Base-by-base conservation (phyloP, 805 yeast genomes). In the Candida lessepsii region DNA sequence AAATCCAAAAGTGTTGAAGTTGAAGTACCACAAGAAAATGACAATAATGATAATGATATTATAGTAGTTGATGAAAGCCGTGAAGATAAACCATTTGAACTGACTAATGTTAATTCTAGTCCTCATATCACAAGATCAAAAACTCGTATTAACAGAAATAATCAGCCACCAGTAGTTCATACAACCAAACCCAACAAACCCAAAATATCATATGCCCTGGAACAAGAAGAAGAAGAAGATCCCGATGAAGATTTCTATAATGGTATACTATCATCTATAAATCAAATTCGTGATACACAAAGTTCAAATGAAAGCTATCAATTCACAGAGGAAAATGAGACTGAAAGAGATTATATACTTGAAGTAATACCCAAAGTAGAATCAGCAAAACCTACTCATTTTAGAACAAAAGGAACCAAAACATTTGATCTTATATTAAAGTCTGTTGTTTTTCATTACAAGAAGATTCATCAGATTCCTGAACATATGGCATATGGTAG, bases 341-440 rank as follows among this genome's bases (percentile, higher is more conserved):
- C 42, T 24, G 44, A 47, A n/a, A 44, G 72, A 16, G 46, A 48
- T 24, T 68, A 68, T 47, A 42, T 53, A 5, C 49, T 67, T 2
- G 47, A 49, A 35, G 57, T 66, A 3, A 47, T 47, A 18, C 56
- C 65, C 23, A 65, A 65, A 39, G 28, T 63, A 10, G 52, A 58
- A 5, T 35, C 26, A 3, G 39, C 29, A 8, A 30, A 34, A 43
- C 40, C 39, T 6, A 41, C 42, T 4, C 52, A 49, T 29, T 56
- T 57, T 40, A 58, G 57, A 9, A 52, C 57, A 19, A 59, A 52
- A 37, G 69, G 67, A 7, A 52, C 58, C 7, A 60, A 56, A 35
- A 25, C 21, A 29, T 64, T 64, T 40, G 44, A 47, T 3, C 47
- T 45, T 28, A 60, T 62, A 7, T 21, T 57, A 13, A 50, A 42